phyloP scores from a whole-genome alignment of 768 basidiomycete genomes.

The Lactifluus volemus region DNA sequence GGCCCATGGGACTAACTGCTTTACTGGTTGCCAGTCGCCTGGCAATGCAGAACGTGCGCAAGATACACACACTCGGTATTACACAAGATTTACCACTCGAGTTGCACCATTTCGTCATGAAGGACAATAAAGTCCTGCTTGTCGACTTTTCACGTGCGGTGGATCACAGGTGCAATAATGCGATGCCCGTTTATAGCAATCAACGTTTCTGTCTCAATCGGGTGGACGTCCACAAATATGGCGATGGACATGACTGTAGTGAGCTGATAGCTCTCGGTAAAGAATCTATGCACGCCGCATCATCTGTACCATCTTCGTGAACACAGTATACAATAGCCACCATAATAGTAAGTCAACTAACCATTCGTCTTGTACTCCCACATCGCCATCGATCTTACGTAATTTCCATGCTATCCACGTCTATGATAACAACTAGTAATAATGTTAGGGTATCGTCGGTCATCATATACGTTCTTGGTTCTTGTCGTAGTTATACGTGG shows the following conservation, averaged over 20 bases:
- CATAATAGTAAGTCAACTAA: no score
- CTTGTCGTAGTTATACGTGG: neutral
- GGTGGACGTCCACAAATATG: neutral
- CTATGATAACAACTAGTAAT: no score
- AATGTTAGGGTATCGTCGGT: neutral
- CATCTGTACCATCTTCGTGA: neutral
- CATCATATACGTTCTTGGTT: neutral
- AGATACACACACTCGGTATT: constrained; percentile 5
- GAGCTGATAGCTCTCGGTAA: neutral
- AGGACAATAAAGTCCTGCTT: constrained; percentile 6
- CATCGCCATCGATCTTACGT: neutral
- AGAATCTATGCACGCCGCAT: neutral
- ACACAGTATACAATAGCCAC: neutral
- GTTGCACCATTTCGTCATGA: constrained; percentile 15
- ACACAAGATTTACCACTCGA: constrained; percentile 11
- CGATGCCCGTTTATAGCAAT: constrained; percentile 4
- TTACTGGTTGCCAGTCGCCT: neutral
- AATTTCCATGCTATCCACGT: neutral
- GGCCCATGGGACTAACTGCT: neutral
- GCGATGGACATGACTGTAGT: neutral
- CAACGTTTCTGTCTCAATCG: constrained; percentile 6
- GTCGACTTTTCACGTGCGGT: constrained; percentile 14
- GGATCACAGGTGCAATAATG: constrained; percentile 7
- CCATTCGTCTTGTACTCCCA: neutral
- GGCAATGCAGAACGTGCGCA: constrained; percentile 12